phyloP scores from a whole-genome alignment of 2,329 filamentous ascomycete species.

The Sphaerostilbella broomeana region DNA sequence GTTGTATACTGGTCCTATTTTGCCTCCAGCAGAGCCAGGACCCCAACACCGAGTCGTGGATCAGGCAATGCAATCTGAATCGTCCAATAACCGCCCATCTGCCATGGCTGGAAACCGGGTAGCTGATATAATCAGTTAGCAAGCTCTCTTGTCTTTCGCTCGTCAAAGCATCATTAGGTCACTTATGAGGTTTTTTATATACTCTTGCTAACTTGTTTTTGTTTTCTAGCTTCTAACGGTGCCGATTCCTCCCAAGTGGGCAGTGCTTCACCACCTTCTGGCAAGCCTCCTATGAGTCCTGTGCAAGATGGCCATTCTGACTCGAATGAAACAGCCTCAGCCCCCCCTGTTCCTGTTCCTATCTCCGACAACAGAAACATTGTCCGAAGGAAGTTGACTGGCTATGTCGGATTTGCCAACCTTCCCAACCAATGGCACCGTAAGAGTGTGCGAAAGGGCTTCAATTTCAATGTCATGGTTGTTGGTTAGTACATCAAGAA shows the following conservation, averaged over 20 bases:
- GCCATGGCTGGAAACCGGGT: slow-evolving; percentile 1
- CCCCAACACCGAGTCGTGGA: slow-evolving; percentile 9
- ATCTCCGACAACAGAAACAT: slow-evolving; percentile 81
- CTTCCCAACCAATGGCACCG: slow-evolving; percentile 99
- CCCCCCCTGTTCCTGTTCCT: slow-evolving; percentile 38
- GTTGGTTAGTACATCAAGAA: slow-evolving; percentile 68
- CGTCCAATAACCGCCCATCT: slow-evolving; percentile 1
- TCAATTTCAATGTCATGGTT: slow-evolving; percentile 99
- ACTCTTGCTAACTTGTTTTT: slow-evolving; percentile 31
- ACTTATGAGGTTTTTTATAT: not conserved
- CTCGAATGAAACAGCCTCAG: slow-evolving; percentile 24
- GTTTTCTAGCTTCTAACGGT: slow-evolving; percentile 39
- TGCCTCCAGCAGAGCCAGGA: slow-evolving; percentile 1
- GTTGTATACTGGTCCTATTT: slow-evolving; percentile 30
- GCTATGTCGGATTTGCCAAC: slow-evolving; percentile 98
- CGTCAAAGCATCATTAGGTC: slow-evolving; percentile 2
- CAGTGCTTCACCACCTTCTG: slow-evolving; percentile 35
- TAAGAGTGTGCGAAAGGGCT: slow-evolving; percentile 99
- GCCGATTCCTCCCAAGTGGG: slow-evolving; percentile 38
- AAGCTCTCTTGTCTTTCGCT: slow-evolving; percentile 15
- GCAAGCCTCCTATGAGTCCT: slow-evolving; percentile 29
- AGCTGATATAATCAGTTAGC: slow-evolving; percentile 28
- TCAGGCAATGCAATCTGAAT: slow-evolving; percentile 5
- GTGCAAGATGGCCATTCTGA: slow-evolving; percentile 32
- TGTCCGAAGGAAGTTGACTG: slow-evolving; percentile 94